Base-by-base conservation (phyloP, 2,329 filamentous ascomycete species). In the Sporothrix inflata region DNA sequence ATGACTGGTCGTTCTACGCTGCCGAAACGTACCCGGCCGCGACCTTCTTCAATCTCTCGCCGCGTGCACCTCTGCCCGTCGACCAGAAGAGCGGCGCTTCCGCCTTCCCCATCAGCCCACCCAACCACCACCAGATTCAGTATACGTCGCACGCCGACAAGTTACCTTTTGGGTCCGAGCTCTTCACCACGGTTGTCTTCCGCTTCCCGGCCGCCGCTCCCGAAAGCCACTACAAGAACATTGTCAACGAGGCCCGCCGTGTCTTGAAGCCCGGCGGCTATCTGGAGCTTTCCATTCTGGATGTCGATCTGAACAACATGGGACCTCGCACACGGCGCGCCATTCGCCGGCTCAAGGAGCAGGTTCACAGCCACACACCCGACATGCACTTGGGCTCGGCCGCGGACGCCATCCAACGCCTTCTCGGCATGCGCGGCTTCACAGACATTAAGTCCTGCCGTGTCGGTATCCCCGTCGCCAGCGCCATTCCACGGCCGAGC, bases 1-100 rank as follows among this genome's bases (percentile, higher is more conserved):
- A 92, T 75, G 93, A 96, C 78, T 96, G 93, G 93, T 94, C 92
- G 0, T 94, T 93, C 79, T 95, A 94, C 76, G 92, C 92, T 24
- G 92, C 93, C 7, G 89, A 94, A 78, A 94, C 92, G 0, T 95
- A 95, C 75, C 91, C 91, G 0, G 85, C 85, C 0, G 91, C 91
- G 0, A 91, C 89, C 1, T 91, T 96, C 74, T 95, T 93, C 83
- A 94, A 94, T 78, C 85, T 95, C 30, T 90, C 89, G 0, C 89
- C 89, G 8, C 83, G 87, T 38, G 83, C 86, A 51, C 85, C 85
- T 53, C 76, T 85, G n/a, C 83, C 83, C 0, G 77, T 81, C n/a
- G 84, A 86, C 16, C 78, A 83, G 42, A 82, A 80, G 60, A 81
- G 77, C 51, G 80, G 81, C 3, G 79, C 82, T 4, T 79, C 84